Conservation (phyloP, 2,329 filamentous ascomycete species). For the Scedosporium minutisporum region DNA sequence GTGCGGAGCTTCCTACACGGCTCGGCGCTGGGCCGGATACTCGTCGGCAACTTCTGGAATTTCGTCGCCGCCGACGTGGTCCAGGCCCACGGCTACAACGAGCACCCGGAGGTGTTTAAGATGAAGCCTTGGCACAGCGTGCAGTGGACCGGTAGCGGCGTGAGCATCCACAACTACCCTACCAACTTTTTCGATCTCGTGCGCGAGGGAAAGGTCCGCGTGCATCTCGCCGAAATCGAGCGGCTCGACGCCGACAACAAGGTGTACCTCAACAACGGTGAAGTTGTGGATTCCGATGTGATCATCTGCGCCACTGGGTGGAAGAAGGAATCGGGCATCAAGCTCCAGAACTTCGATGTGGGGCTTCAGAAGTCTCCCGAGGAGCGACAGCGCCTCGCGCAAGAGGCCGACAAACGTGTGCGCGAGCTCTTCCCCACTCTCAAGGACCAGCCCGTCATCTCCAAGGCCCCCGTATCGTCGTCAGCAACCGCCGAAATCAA, state of each 20-base stretch:
- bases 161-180: conserved; percentile 45
- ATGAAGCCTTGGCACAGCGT: conserved; percentile 30
- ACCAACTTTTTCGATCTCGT: conserved; percentile 42
- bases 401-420: too few species aligned
- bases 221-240: conserved; percentile 38
- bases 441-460: too few species aligned
- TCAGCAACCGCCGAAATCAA: too few species aligned
- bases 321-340: conserved; percentile 33
- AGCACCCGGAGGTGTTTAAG: conserved; percentile 26
- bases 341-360: conserved; percentile 20
- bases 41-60: too few species aligned
- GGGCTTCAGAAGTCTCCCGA: conserved; percentile 8
- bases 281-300: conserved; percentile 29
- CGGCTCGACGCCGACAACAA: conserved; percentile 23
- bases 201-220: conserved; percentile 32
- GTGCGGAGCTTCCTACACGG: conserved; percentile 19
- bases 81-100: conserved; percentile 33
- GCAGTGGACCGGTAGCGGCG: conserved; percentile 38
- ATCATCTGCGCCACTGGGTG: conserved; percentile 45
- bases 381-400: too few species aligned
- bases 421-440: too few species aligned
- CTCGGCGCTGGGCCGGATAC: too few species aligned
- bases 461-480: too few species aligned
- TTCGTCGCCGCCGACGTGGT: conserved; percentile 27
- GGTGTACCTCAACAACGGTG: conserved; percentile 32